phyloP scores from a whole-genome alignment of 1,139 yeast genomes.

The Candida sp. region DNA sequence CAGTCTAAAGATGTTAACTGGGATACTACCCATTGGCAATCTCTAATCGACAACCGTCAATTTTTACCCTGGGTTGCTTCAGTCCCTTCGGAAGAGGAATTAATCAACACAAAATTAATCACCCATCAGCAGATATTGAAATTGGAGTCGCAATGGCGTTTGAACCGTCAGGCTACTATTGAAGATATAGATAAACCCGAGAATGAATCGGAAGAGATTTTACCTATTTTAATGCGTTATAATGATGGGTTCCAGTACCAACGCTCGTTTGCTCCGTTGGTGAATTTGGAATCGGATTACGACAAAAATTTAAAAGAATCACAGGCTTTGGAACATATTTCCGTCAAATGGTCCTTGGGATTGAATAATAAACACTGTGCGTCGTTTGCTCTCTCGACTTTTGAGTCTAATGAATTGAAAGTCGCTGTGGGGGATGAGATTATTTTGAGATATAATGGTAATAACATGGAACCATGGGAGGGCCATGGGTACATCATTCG shows the following conservation, averaged over 20 bases:
- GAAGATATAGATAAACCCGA: constrained; percentile 46
- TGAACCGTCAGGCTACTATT: constrained; percentile 65
- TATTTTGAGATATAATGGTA: constrained; percentile 56
- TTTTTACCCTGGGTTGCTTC: constrained; percentile 82
- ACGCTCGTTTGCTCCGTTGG: constrained; percentile 79
- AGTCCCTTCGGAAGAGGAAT: constrained; percentile 62
- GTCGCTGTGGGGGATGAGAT: constrained; percentile 90
- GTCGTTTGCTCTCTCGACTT: constrained; percentile 64
- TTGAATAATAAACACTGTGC: constrained; percentile 66
- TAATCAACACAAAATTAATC: constrained; percentile 50
- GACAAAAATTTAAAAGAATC: constrained; percentile 76
- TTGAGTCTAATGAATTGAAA: constrained; percentile 63
- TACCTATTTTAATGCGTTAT: constrained; percentile 74
- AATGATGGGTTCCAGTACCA: constrained; percentile 87
- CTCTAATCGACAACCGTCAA: constrained; percentile 76
- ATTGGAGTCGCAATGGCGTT: constrained; percentile 81
- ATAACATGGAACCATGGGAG: constrained; percentile 58
- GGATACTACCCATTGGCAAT: constrained; percentile 90
- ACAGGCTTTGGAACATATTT: constrained; percentile 71
- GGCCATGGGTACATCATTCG: constrained; percentile 70
- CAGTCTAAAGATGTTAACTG: constrained; percentile 71
- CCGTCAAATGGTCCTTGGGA: constrained; percentile 74
- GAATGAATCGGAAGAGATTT: constrained; percentile 46
- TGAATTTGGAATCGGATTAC: constrained; percentile 77
- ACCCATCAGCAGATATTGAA: constrained; percentile 66